phyloP scores from a whole-genome alignment of 345 rosid genomes.

The Litchi chinensis region DNA sequence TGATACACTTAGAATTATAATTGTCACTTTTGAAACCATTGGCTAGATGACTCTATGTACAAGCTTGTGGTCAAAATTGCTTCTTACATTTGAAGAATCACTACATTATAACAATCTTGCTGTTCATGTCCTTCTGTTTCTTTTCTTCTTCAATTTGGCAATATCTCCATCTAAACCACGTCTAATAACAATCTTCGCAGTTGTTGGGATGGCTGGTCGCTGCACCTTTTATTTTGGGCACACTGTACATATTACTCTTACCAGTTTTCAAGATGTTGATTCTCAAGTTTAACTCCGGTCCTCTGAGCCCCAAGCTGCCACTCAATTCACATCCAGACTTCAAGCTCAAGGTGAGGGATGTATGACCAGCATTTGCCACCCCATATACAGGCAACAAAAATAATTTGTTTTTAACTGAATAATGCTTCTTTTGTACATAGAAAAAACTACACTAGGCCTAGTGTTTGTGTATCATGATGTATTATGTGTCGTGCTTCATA shows the following conservation, averaged over 20 bases:
- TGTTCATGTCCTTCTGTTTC: background rate
- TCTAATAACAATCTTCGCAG: slow-evolving; percentile 42
- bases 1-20: background rate
- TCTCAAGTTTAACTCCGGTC: slow-evolving; percentile 45
- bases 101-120: background rate
- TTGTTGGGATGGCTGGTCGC: slow-evolving; percentile 75
- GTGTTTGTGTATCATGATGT: background rate
- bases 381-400: background rate
- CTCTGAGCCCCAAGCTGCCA: slow-evolving; percentile 49
- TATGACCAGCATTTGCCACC: slow-evolving; percentile 31
- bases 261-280: slow-evolving; percentile 66
- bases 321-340: slow-evolving; percentile 34
- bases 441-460: background rate
- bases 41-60: background rate
- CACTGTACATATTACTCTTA: slow-evolving; percentile 46
- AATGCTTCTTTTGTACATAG: slow-evolving; percentile 25
- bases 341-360: slow-evolving; percentile 64
- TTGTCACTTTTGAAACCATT: background rate
- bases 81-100: background rate
- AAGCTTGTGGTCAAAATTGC: background rate
- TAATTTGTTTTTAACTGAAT: background rate
- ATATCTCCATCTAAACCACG: background rate
- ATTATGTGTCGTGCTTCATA: background rate
- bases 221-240: slow-evolving; percentile 51
- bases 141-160: background rate